Evolutionary conservation across 2,329 filamentous ascomycete species (phyloP), one percentile per base, ranked within the genome.

Genomic region (Diaporthe australafricana): DNA sequence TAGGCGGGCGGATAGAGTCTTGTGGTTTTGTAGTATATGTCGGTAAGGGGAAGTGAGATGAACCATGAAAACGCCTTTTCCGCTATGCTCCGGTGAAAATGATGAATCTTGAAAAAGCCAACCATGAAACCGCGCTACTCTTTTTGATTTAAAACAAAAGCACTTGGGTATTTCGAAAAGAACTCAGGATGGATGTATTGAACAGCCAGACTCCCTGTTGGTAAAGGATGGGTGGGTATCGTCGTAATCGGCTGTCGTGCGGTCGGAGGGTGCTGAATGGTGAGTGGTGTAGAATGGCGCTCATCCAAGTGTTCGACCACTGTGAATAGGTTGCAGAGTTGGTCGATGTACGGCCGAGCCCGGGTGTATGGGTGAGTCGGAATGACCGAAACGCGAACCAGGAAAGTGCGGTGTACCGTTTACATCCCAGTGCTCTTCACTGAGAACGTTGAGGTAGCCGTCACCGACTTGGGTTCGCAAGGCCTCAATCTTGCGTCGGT

Each of bases 401-500:
- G 80, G 77, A 63, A 83, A 86, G 32, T 83, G 77, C 14, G 82
- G 77, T 16, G 80, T 76, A 17, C 81, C 80, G 56, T 81, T 81
- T 8, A 83, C 76, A 74, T 90, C 87, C 89, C 90, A 91, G 52
- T 84, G 87, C 80, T 96, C 93, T 77, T 98, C 95, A 73, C 93
- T 93, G 65, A 98, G 85, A 17, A 93, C 94, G 74, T 91, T 95
- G 48, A 99, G 88, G 88, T 97, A 99, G 47, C 91, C 93, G 77
- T 91, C 94, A 40, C 95, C 95, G 75, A 98, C 92, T 78, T 96
- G 94, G 78, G 92, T 92, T 73, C 95, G 92, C 68, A 98, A 84
- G 3, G 93, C 91, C 81, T 98, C 95, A 69, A 98, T 92, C 81
- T 96, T 96, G 80, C 93, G 93, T 71, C 93, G 91, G 81, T 98